Percentiles rank a stretch among this genome's conserved stretches.
Evolutionary conservation across 163 green algal species (phyloP).

Genomic region (Chlamydomonas reinhardtii): DNA sequence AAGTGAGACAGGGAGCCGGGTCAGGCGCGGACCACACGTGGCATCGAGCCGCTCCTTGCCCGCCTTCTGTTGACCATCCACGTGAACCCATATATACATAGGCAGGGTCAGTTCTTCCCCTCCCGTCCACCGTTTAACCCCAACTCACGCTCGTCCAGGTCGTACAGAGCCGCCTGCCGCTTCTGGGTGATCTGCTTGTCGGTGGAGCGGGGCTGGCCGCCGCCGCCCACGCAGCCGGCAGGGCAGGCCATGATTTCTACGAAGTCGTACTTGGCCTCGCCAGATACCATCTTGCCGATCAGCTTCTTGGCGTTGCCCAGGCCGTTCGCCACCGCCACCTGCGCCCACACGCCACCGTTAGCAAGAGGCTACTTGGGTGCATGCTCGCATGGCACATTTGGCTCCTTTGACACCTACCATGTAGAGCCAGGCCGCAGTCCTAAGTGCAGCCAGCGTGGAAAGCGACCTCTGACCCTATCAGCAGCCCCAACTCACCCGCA

Average conservation of each 20-base stretch:
- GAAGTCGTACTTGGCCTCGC: conserved; percentile 70
- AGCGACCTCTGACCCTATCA: no score
- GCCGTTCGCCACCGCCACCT: conserved; percentile 78
- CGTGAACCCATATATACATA: no score
- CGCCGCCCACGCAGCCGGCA: conserved; percentile 78
- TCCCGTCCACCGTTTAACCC: not conserved
- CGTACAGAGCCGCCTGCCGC: conserved; percentile 75
- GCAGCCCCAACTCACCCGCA: conserved; percentile 56
- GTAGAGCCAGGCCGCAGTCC: no score
- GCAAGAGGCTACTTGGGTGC: no score
- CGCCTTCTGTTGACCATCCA: no score
- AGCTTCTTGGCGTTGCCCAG: conserved; percentile 79
- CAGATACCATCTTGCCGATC: conserved; percentile 54
- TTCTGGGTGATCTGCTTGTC: conserved; percentile 71
- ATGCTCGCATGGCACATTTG: no score
- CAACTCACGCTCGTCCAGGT: conserved; percentile 61
- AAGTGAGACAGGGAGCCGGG: no score
- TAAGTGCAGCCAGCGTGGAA: no score
- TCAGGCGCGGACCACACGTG: not conserved
- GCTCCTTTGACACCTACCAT: no score
- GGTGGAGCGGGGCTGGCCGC: conserved; percentile 71
- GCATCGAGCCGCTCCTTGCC: no score
- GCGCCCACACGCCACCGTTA: no score
- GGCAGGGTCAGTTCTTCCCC: no score
- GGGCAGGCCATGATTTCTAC: conserved; percentile 82